Base-by-base conservation (phyloP, 2,329 filamentous ascomycete genomes). In the Fusarium penzigii region DNA sequence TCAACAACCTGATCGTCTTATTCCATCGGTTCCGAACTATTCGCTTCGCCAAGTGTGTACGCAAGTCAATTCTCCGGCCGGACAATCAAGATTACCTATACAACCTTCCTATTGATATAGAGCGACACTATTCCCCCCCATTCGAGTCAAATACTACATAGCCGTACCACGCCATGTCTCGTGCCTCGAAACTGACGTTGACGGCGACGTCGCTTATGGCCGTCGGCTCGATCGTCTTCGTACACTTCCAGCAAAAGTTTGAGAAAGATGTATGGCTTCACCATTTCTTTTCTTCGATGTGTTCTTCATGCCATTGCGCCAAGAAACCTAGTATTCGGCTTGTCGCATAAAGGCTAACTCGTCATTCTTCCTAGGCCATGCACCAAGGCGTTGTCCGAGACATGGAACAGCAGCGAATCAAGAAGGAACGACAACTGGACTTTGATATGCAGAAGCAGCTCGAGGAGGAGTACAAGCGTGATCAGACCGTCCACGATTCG, bases 301-400 rank as follows among this genome's bases (percentile, higher is more conserved):
- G 20, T 7, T 25, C 7, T 4, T 7, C 7, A 25, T 12, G n/a
- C 42, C 16, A 32, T 41, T n/a, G 2, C 10, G 5, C 11, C 2
- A 40, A 5, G 20, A 25, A 4, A 25, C 7, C 20, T 25, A 25
- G 20, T 7, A 25, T 25, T 4, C 20, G 20, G 20, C 20, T 25
- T 7, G 20, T 25, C 20, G 20, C 20, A 7, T 36, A 20, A 6
- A 51, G 17, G 17, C 56, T 62, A 54, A 61, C 46, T 17, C 17
- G 17, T 14, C 40, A 32, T 12, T 40, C 32, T 20, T 34, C 12
- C 34, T 57, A 93, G 94, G 89, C 90, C 51, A 99, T 99, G 94
- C 94, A 99, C 68, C 84, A 88, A 61, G 94, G 94, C 42, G 94
- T 99, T 40, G 78, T 97, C 59, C 89, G 93, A 58, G 94, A 99